These are phyloP conservation scores for Candida sojae DNA, from an alignment of 1,139 yeast genomes.

Conservation along the genomic window DNA sequence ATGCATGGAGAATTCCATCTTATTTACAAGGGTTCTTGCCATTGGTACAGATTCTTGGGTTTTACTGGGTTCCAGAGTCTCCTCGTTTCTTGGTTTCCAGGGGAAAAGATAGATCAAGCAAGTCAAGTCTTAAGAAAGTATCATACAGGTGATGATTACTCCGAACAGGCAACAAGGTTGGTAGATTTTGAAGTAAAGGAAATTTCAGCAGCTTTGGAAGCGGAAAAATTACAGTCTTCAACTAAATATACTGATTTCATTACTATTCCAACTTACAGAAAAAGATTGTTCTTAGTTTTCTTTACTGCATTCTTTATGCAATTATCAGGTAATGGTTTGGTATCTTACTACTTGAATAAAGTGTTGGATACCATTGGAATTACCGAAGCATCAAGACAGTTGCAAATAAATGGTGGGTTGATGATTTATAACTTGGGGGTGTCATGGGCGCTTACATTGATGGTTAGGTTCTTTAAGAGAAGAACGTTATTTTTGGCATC, in stretches of 20 bases:
- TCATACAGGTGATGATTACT: conserved; percentile 40
- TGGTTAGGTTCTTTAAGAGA: conserved; percentile 37
- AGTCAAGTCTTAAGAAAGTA: conserved; percentile 40
- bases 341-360: conserved; percentile 50
- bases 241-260: conserved; percentile 38
- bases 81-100: conserved; percentile 44
- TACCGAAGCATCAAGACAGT: conserved; percentile 42
- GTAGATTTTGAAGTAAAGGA: conserved; percentile 49
- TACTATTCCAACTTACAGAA: conserved; percentile 38
- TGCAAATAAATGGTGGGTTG: conserved; percentile 47
- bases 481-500: conserved; percentile 47
- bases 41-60: conserved; percentile 21
- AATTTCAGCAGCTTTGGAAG: conserved; percentile 40
- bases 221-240: conserved; percentile 27
- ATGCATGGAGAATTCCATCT: conserved; percentile 50
- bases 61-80: conserved; percentile 47
- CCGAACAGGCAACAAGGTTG: conserved; percentile 30
- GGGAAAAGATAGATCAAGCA: conserved; percentile 38
- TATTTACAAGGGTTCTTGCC: conserved; percentile 45
- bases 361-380: conserved; percentile 53
- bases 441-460: conserved; percentile 30
- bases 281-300: conserved; percentile 39
- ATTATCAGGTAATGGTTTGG: conserved; percentile 53
- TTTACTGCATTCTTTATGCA: conserved; percentile 44
- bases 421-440: conserved; percentile 45